Conservation (phyloP, 352 stramenopile species). For the Pythium dissotocum region DNA sequence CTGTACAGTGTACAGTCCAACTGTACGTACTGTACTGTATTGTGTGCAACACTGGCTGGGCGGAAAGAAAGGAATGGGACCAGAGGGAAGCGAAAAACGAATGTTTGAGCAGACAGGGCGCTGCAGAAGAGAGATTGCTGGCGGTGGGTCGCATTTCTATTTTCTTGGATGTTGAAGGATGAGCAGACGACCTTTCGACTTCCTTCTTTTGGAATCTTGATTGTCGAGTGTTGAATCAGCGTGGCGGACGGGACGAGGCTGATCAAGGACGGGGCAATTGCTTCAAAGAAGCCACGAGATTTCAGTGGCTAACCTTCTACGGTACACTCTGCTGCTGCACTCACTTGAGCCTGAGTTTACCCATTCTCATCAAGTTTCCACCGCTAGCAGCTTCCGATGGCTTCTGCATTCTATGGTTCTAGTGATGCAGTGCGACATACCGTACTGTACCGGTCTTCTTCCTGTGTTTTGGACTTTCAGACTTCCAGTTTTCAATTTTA, state of each 20-base stretch:
- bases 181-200: not conserved
- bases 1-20: not conserved
- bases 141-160: constrained; percentile 10
- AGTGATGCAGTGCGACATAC: not conserved
- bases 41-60: too few species aligned
- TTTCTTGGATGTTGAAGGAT: constrained; percentile 19
- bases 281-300: not conserved
- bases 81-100: constrained; percentile 2
- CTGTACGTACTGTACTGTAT: too few species aligned
- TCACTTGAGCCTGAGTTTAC: not conserved
- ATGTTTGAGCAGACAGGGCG: constrained; percentile 3
- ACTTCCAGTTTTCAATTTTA: not conserved
- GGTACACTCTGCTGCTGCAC: not conserved
- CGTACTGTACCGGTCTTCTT: too few species aligned
- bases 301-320: not conserved
- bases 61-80: not conserved
- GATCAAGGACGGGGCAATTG: not conserved
- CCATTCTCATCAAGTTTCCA: not conserved
- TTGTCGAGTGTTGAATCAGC: not conserved
- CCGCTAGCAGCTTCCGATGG: not conserved
- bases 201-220: not conserved
- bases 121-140: not conserved
- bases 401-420: not conserved
- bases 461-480: too few species aligned
- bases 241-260: not conserved